Evolutionary conservation across 1,284 basidiomycete species (phyloP), one percentile per base, ranked within the genome.

Genomic region (Ceratobasidium sp.): DNA sequence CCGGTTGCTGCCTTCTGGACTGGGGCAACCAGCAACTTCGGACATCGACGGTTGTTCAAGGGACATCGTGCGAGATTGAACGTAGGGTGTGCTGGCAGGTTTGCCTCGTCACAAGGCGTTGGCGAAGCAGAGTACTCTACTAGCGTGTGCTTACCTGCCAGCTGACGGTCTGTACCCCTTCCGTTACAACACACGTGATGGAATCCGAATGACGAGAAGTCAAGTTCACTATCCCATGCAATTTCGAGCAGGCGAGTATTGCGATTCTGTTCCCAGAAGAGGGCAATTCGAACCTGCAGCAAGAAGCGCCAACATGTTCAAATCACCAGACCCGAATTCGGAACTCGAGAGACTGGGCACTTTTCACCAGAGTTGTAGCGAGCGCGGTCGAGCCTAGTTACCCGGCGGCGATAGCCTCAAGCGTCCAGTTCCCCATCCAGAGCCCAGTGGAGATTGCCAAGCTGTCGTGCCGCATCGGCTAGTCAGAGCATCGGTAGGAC

Each of bases 361-460:
- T 40, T 56, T 58, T 58, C 54, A 38, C 54, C 54, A 58, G 36
- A 58, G 54, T 23, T 58, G 53, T 54, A 54, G 53, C 53, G 53
- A 54, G 8, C 23, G 36, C 30, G n/a, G 18, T 40, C 23, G 44
- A 33, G 30, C 12, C 21, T 21, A 63, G 44, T 46, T 46, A 28
- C 59, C 30, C 61, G 61, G 61, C 61, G 61, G 61, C 38, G 46
- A 63, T 63, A 63, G 12, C 16, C 42, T 11, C 60, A 28, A 62
- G 44, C 7, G 33, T 21, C n/a, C 5, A 33, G 46, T 42, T 25
- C 21, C 40, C 25, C 40, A 48, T 61, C 14, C 21, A 61, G 42
- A 28, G 23, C 6, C 23, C 14, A 44, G 3, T 1, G 40, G n/a
- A 58, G 33, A 12, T 8, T 16, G 18, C 59, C 59, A 60, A 44